Conservation (phyloP, 257 asterid genomes). For the Coffea eugenioides region DNA sequence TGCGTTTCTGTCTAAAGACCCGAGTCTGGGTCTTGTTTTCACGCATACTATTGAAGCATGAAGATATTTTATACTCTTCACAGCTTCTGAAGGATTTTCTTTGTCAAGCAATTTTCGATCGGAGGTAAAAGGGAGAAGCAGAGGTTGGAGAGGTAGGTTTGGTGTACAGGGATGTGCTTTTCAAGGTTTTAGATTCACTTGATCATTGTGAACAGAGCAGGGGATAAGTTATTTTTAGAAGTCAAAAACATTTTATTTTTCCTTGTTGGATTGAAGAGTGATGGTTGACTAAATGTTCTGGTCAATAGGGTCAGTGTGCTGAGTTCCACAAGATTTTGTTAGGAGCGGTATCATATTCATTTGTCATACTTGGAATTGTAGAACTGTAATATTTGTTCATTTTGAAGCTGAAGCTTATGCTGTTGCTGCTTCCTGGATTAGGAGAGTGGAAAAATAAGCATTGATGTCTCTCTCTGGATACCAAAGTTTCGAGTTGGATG, state of each 20-base stretch:
- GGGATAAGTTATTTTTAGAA: neutral
- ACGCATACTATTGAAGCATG: constrained; percentile 10
- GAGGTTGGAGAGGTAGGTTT: constrained; percentile 15
- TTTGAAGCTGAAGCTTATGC: neutral
- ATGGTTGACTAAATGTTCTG: constrained; percentile 2
- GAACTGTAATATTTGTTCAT: constrained; percentile 2
- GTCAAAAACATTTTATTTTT: constrained; percentile 10
- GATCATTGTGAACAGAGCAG: constrained; percentile 17
- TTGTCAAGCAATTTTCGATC: constrained; percentile 2
- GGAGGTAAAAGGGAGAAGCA: constrained; percentile 15
- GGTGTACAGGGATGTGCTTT: constrained; percentile 28
- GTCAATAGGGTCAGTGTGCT: constrained; percentile 2
- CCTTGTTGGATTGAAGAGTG: constrained; percentile 11
- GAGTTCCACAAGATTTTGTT: constrained; percentile 25
- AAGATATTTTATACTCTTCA: constrained; percentile 25
- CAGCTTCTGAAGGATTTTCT: constrained; percentile 8
- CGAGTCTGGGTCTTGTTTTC: constrained; percentile 6
- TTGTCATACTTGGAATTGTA: neutral
- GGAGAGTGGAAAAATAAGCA: neutral
- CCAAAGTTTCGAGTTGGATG: constrained; percentile 6
- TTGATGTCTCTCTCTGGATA: neutral
- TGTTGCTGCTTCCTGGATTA: neutral
- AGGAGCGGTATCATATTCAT: constrained; percentile 6
- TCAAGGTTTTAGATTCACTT: constrained; percentile 11
- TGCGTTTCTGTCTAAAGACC: constrained; percentile 7